Percentiles rank a stretch among this genome's conserved stretches.
Conservation (phyloP, 2,329 filamentous ascomycete species). For the Pseudonectria foliicola region DNA sequence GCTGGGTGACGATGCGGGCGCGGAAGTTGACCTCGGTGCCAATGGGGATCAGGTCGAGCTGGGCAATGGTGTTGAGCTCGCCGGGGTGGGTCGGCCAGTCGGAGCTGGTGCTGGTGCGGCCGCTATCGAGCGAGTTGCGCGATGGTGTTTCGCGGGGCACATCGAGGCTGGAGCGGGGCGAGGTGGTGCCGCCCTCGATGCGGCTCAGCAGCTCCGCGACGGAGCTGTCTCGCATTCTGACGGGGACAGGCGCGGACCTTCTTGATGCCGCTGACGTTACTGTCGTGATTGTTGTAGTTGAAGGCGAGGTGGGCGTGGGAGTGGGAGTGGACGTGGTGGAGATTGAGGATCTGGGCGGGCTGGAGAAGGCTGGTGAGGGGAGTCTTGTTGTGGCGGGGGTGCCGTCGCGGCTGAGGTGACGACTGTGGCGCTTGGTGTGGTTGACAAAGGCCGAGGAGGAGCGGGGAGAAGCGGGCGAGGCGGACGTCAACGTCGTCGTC, state of each 20-base stretch:
- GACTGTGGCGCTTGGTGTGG: too few species aligned
- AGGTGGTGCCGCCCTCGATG: slow-evolving; percentile 1
- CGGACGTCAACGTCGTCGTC: too few species aligned
- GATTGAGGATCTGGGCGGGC: neutral
- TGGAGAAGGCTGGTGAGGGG: slow-evolving; percentile 1
- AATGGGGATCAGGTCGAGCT: slow-evolving; percentile 30
- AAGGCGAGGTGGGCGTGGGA: slow-evolving; percentile 9
- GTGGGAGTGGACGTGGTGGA: too few species aligned
- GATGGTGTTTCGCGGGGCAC: neutral
- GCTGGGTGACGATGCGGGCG: slow-evolving; percentile 51
- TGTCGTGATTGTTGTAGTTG: slow-evolving; percentile 5
- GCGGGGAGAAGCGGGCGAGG: too few species aligned
- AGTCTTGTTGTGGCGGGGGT: neutral
- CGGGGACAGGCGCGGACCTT: slow-evolving; percentile 1
- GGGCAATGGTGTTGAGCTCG: slow-evolving; percentile 31
- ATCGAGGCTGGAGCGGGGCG: slow-evolving; percentile 25
- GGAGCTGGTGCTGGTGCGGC: slow-evolving; percentile 28
- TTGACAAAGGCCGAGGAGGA: too few species aligned
- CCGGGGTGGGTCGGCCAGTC: slow-evolving; percentile 34
- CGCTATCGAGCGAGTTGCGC: slow-evolving; percentile 29
- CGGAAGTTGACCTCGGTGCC: slow-evolving; percentile 36
- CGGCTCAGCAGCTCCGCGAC: slow-evolving; percentile 21
- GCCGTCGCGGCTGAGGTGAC: neutral
- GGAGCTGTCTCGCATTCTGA: slow-evolving; percentile 27
- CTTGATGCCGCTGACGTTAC: slow-evolving; percentile 11